Evolutionary conservation across 2,329 filamentous ascomycete genomes (phyloP), one percentile per base, ranked within the genome.

Genomic region (Scopulariopsis brevicaulis): DNA sequence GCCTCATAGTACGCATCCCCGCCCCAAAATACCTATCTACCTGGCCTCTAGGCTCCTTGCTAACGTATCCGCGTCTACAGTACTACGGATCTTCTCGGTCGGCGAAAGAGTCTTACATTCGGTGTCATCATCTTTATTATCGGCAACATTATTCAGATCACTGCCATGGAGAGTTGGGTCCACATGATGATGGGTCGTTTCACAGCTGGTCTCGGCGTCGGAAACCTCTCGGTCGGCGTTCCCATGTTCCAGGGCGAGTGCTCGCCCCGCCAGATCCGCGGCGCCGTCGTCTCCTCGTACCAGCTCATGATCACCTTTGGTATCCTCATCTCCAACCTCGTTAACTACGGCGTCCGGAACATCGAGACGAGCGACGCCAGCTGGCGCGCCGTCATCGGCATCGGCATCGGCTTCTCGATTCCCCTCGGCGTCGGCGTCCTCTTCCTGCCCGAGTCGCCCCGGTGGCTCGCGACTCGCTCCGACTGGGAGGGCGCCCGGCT

Each of bases 251-350:
- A 87, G 69, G 80, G 80, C 48, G 84, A 87, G 66, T 82, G 77
- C 56, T 77, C 81, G 1, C 84, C 84, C 4, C 75, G 77, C 20
- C 76, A 82, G 64, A 84, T 86, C 60, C 81, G 84, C 63, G 84
- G 83, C 63, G 78, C 81, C 37, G 78, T 87, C 51, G 80, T 86
- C n/a, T 77, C 79, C 4, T 83, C 80, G n/a, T 89, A 89, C 69
- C 86, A 89, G 70, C 79, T 89, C 18, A 84, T 88, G 72, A 86
- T 89, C 67, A 89, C 85, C 0, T 73, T 88, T 32, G 86, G 86
- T 37, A 87, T 89, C 62, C 80, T 83, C 57, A 67, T 78, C 22
- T 74, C 78, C 57, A 79, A 80, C 63, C 70, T 77, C 58, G 74
- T 83, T 64, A 83, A 82, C 68, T 81, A 73, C 57, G 79, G 77